Conservation (phyloP, 192 early-diverging fungal genomes). For the Podila verticillata region DNA sequence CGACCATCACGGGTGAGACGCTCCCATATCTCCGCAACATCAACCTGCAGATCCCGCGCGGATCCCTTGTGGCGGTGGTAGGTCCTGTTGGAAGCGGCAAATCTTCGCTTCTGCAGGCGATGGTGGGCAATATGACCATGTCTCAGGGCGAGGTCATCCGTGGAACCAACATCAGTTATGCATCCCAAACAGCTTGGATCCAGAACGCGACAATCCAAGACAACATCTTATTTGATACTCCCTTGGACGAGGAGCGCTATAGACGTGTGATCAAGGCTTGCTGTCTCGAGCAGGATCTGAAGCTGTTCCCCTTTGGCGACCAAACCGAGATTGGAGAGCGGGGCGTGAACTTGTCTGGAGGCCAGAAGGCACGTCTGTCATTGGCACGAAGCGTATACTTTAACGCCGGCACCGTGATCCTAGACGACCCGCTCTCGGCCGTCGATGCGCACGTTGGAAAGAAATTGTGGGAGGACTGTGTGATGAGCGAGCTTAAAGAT, state of each 20-base stretch:
- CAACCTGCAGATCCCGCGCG: conserved; percentile 23
- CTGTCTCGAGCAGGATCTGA: conserved; percentile 78
- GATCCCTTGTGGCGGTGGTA: conserved; percentile 76
- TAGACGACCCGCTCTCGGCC: conserved; percentile 62
- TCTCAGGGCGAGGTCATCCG: conserved; percentile 59
- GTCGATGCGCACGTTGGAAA: conserved; percentile 62
- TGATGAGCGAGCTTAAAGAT: conserved; percentile 39
- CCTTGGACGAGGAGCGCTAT: conserved; percentile 52
- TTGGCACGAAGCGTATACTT: conserved; percentile 78
- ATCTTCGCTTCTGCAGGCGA: conserved; percentile 75
- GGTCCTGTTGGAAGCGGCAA: conserved; percentile 86
- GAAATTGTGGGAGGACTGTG: conserved; percentile 15
- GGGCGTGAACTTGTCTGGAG: conserved; percentile 86
- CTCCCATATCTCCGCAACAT: conserved; percentile 51
- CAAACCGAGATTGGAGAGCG: conserved; percentile 74
- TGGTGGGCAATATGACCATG: conserved; percentile 79
- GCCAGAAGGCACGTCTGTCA: conserved; percentile 77
- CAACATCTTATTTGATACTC: conserved; percentile 72
- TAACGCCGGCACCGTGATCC: conserved; percentile 80
- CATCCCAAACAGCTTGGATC: conserved; percentile 86
- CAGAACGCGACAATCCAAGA: conserved; percentile 73
- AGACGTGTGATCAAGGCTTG: conserved; percentile 71
- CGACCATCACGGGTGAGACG: conserved; percentile 11
- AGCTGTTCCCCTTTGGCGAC: conserved; percentile 69
- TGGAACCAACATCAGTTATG: conserved; percentile 75